Conservation (phyloP, 352 stramenopile species). For the Globisporangium polare region DNA sequence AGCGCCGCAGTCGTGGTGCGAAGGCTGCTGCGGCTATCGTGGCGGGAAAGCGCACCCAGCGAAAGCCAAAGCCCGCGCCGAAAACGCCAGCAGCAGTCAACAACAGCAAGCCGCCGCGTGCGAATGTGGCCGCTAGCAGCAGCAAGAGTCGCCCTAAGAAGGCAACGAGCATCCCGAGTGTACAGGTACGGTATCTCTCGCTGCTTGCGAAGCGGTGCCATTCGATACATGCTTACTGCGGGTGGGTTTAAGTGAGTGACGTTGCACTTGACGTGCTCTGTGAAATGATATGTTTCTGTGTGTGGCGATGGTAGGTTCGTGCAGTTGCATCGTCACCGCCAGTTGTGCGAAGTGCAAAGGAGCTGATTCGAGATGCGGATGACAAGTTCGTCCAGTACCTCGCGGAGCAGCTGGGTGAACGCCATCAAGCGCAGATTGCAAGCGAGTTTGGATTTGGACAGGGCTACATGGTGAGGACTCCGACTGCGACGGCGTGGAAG, state of each 20-base stretch:
- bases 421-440: constrained; percentile 42
- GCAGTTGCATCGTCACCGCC: neutral
- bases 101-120: neutral
- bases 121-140: neutral
- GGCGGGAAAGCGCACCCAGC: constrained; percentile 1
- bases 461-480: constrained; percentile 52
- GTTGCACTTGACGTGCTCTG: too few relatives aligned
- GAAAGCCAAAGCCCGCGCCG: constrained; percentile 10
- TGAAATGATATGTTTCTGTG: neutral
- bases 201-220: neutral
- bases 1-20: neutral
- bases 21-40: neutral
- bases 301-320: constrained; percentile 1
- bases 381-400: constrained; percentile 56
- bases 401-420: constrained; percentile 37
- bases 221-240: neutral
- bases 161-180: neutral
- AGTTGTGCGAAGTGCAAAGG: constrained; percentile 27
- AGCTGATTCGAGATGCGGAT: constrained; percentile 41
- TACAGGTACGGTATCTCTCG: constrained; percentile 6
- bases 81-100: neutral
- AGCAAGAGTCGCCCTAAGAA: constrained; percentile 5
- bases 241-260: neutral
- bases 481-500: constrained; percentile 27
- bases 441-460: constrained; percentile 50